Evolutionary conservation across 441 rosid species (phyloP).

Genomic region (Adansonia gregorii): DNA sequence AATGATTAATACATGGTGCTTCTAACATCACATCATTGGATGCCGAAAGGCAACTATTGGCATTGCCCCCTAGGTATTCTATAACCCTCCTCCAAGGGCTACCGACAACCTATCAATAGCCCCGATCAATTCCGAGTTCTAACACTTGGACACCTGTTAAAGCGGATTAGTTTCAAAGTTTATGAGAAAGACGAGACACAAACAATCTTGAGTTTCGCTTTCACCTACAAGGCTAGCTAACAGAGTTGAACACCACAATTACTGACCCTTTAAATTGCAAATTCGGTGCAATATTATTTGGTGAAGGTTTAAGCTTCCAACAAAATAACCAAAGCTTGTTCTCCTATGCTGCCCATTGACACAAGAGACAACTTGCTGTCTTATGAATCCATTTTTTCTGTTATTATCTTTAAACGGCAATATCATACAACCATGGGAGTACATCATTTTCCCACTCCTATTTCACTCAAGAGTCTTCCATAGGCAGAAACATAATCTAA

Average conservation of each 20-base stretch:
- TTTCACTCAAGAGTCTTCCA: background rate
- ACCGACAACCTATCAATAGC: background rate
- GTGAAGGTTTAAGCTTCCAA: background rate
- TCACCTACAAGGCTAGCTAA: background rate
- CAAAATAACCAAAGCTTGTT: background rate
- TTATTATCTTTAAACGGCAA: conserved; percentile 1
- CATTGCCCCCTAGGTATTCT: background rate
- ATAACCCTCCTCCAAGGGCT: background rate
- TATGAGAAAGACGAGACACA: background rate
- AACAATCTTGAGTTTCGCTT: background rate
- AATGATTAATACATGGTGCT: background rate
- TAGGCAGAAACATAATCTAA: background rate
- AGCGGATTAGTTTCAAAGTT: background rate
- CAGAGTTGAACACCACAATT: background rate
- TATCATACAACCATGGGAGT: background rate
- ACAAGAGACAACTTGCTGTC: background rate
- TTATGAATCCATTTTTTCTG: background rate
- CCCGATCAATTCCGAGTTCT: too few relatives aligned
- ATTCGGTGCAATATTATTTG: background rate
- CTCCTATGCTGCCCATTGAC: background rate
- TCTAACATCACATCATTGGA: background rate
- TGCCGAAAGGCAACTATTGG: background rate
- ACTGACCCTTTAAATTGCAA: background rate
- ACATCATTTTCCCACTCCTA: background rate
- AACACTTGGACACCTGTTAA: background rate